Conservation (phyloP, 1,139 yeast species). For the Magnusiomyces sp. region DNA sequence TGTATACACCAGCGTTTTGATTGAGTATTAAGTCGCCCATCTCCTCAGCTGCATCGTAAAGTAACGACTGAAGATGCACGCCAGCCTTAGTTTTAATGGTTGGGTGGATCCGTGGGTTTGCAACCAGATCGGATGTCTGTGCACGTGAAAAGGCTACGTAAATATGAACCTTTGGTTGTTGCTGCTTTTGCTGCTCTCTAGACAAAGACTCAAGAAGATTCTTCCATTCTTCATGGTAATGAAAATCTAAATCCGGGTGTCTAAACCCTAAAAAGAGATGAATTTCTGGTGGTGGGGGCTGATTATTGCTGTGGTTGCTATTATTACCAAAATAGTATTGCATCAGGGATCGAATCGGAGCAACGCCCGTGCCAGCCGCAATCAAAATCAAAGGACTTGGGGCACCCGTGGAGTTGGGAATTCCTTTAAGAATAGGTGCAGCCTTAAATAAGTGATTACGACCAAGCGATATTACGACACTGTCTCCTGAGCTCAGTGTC, state of each 20-base stretch:
- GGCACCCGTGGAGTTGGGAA: constrained; percentile 18
- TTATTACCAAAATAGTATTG: background rate
- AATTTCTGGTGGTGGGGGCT: constrained; percentile 13
- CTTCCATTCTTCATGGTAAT: constrained; percentile 53
- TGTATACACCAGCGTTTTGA: constrained; percentile 50
- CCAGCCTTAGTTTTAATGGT: too few species aligned
- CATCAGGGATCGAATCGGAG: constrained; percentile 72
- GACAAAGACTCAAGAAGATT: constrained; percentile 5
- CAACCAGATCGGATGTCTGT: too few species aligned
- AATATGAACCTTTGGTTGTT: constrained; percentile 4
- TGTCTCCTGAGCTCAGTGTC: constrained; percentile 34
- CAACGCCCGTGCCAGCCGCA: constrained; percentile 90
- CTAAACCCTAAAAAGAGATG: constrained; percentile 72
- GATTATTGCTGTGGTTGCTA: constrained; percentile 2
- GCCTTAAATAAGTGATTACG: constrained; percentile 19
- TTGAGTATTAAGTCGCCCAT: constrained; percentile 45
- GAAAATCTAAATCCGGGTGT: constrained; percentile 53
- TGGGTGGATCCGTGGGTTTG: too few species aligned
- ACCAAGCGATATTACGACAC: constrained; percentile 48
- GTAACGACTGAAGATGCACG: constrained; percentile 64
- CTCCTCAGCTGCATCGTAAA: constrained; percentile 41
- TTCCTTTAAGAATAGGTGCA: too few species aligned
- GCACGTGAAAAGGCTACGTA: constrained; percentile 13
- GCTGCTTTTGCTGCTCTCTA: constrained; percentile 3
- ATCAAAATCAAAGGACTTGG: constrained; percentile 57